Percentiles rank a stretch among this genome's conserved stretches.
Conservation (phyloP, 768 basidiomycete genomes). For the Rhizopogon vinicolor region DNA sequence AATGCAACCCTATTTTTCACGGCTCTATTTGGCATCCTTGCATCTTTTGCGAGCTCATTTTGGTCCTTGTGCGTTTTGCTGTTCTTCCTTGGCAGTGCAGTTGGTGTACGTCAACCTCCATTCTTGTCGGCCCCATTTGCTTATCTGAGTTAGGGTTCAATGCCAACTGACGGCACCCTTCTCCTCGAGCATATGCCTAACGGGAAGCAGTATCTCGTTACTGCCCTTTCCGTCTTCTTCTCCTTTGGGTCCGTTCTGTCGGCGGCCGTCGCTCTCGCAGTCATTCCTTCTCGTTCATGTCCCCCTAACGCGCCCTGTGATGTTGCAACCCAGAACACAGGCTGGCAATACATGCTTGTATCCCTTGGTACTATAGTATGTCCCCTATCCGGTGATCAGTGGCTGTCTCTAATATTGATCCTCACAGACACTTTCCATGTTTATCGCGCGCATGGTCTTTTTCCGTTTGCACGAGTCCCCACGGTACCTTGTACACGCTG, state of each 20-base stretch:
- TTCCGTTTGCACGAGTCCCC: conserved; percentile 95
- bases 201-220: conserved; percentile 88
- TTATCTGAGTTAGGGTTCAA: conserved; percentile 59
- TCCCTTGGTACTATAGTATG: conserved; percentile 79
- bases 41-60: conserved; percentile 73
- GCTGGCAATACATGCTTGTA: conserved; percentile 86
- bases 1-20: conserved; percentile 92
- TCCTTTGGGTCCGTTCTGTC: conserved; percentile 87
- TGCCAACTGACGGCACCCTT: conserved; percentile 96
- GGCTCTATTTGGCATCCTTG: conserved; percentile 77
- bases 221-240: conserved; percentile 92
- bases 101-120: conserved; percentile 62
- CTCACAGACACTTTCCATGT: conserved; percentile 80
- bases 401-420: background rate
- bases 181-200: conserved; percentile 91
- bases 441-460: conserved; percentile 79
- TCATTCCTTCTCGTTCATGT: conserved; percentile 78
- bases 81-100: conserved; percentile 88
- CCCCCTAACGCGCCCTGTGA: conserved; percentile 52
- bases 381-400: conserved; percentile 14
- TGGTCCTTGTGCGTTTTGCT: conserved; percentile 64
- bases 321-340: conserved; percentile 64
- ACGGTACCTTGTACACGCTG: conserved; percentile 86
- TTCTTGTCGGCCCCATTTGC: background rate
- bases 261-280: conserved; percentile 71